phyloP scores from a whole-genome alignment of 768 basidiomycete species.

The Agrocybe pediades region DNA sequence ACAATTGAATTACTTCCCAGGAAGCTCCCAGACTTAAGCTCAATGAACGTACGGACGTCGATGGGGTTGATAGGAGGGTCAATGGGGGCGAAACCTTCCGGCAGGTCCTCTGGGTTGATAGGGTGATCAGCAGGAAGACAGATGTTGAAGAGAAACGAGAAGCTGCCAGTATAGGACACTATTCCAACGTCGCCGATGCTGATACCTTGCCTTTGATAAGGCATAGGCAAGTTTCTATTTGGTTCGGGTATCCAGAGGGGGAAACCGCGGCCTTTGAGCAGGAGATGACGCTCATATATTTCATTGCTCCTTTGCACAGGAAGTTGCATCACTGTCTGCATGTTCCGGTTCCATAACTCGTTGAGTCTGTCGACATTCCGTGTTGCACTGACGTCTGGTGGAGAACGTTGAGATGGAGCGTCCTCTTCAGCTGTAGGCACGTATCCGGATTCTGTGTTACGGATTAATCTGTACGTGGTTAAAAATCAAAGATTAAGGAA shows the following conservation, averaged over 20 bases:
- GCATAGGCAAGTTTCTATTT: conserved; percentile 23
- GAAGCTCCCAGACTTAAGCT: background rate
- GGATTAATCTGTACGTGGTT: too few species aligned
- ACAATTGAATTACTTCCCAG: background rate
- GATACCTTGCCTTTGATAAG: conserved; percentile 21
- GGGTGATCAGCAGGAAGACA: conserved; percentile 23
- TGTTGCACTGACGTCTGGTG: too few species aligned
- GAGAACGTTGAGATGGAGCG: too few species aligned
- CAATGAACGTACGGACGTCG: background rate
- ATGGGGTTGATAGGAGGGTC: background rate
- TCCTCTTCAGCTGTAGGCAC: too few species aligned
- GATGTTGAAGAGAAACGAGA: conserved; percentile 26
- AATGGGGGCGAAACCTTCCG: conserved; percentile 16
- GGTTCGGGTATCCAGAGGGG: conserved; percentile 35
- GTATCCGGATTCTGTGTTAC: too few species aligned
- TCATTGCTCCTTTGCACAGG: too few species aligned
- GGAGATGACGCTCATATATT: too few species aligned
- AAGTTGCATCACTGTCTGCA: too few species aligned
- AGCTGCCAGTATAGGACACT: conserved; percentile 31
- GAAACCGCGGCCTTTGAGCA: too few species aligned
- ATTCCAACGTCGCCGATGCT: conserved; percentile 42
- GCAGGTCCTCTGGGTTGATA: conserved; percentile 22
- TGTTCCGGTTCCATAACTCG: too few species aligned
- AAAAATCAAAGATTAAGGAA: too few species aligned
- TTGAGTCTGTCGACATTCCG: too few species aligned